Percentiles rank a stretch among this genome's conserved stretches.
Evolutionary conservation across 768 basidiomycete species (phyloP).

Genomic region (Podaxis pistillaris): DNA sequence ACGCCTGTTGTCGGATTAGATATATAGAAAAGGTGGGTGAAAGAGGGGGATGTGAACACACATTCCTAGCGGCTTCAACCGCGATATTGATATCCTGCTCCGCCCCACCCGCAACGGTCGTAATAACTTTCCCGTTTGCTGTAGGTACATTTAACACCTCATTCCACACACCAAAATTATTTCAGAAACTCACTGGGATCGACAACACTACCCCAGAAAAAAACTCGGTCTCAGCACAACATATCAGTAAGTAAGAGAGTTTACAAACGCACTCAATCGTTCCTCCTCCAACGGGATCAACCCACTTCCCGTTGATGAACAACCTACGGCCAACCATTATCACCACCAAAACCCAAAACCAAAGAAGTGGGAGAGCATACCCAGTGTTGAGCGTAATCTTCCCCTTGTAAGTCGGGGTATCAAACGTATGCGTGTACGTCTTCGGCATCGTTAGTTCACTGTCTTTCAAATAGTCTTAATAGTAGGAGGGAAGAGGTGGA

Average conservation of each 20-base stretch:
- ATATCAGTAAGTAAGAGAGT: neutral
- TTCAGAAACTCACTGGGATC: conserved; percentile 41
- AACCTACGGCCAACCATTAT: conserved; percentile 5
- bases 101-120: conserved; percentile 51
- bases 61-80: conserved; percentile 50
- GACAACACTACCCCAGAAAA: conserved; percentile 39
- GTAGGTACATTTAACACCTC: conserved; percentile 11
- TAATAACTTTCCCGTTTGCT: conserved; percentile 59
- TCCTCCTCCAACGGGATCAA: conserved; percentile 20
- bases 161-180: no score
- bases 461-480: neutral
- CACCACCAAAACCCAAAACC: neutral
- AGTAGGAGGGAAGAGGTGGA: no score
- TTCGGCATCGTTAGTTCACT: conserved; percentile 30
- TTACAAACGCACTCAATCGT: conserved; percentile 22
- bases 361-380: conserved; percentile 18
- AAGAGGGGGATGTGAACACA: no score
- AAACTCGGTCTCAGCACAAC: neutral
- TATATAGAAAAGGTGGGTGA: no score
- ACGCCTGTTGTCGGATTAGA: conserved; percentile 28
- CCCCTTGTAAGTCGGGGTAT: conserved; percentile 57
- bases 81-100: conserved; percentile 44
- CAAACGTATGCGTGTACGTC: conserved; percentile 46
- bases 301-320: conserved; percentile 27
- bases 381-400: conserved; percentile 58